Evolutionary conservation across 495 filamentous ascomycete species (phyloP).

Genomic region (Penicillium odoratum): DNA sequence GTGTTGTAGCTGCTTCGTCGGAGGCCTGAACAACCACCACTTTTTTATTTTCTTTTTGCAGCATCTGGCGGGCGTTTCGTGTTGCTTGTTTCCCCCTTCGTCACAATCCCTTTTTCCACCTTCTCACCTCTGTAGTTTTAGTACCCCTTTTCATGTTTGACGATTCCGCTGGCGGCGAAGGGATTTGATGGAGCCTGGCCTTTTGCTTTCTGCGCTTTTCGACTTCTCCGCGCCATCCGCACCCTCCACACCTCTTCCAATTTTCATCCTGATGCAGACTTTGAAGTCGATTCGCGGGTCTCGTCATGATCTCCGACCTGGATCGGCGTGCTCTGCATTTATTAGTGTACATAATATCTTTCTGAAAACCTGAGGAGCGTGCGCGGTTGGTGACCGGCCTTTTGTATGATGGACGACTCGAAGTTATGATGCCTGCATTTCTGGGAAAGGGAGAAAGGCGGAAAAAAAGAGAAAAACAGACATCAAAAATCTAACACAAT

Average conservation of each 20-base stretch:
- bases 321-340: constrained; percentile 28
- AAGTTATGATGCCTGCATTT: constrained; percentile 45
- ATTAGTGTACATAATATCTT: constrained; percentile 47
- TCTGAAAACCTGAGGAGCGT: constrained; percentile 15
- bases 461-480: constrained; percentile 33
- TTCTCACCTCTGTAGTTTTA: constrained; percentile 42
- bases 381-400: constrained; percentile 12
- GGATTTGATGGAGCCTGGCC: constrained; percentile 23
- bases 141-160: constrained; percentile 29
- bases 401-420: constrained; percentile 41
- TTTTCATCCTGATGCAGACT: constrained; percentile 26
- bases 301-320: constrained; percentile 9
- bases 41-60: constrained; percentile 23
- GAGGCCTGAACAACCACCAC: constrained; percentile 37
- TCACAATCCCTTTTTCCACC: constrained; percentile 19
- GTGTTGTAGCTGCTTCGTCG: constrained; percentile 29
- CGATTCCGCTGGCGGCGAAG: constrained; percentile 26
- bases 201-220: constrained; percentile 23
- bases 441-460: constrained; percentile 34
- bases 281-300: constrained; percentile 14
- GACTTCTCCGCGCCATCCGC: constrained; percentile 18
- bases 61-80: constrained; percentile 47
- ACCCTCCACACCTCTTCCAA: constrained; percentile 20
- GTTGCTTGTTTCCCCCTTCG: constrained; percentile 20
- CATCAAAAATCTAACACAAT: constrained; percentile 35